These are phyloP conservation scores for Agrostemma githago DNA, from an alignment of 148 eudicot genomes.

Conservation along the genomic window DNA sequence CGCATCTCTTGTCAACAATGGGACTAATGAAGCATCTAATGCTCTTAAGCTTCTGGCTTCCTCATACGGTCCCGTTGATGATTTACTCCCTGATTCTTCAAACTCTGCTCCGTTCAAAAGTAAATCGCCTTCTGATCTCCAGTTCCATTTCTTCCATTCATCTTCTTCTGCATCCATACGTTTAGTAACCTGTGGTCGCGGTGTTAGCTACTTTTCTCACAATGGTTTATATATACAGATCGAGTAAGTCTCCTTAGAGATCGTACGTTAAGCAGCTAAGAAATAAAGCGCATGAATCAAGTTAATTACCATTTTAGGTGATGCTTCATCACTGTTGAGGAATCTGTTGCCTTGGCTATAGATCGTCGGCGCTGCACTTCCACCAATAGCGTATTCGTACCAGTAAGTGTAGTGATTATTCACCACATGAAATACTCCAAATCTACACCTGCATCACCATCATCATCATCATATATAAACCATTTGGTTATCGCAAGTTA, in stretches of 20 bases:
- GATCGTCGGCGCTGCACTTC: constrained; percentile 59
- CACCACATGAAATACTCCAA: constrained; percentile 56
- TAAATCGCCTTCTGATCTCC: constrained; percentile 62
- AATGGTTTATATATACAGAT: too few relatives aligned
- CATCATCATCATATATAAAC: too few relatives aligned
- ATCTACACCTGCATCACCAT: constrained; percentile 38
- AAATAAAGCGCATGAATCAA: too few relatives aligned
- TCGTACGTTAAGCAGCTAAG: too few relatives aligned
- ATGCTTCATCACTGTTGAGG: constrained; percentile 27
- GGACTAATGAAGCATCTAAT: constrained; percentile 37
- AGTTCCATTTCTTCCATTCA: constrained; percentile 56
- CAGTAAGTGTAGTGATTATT: constrained; percentile 57
- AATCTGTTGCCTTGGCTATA: constrained; percentile 62
- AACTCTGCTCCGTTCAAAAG: constrained; percentile 53
- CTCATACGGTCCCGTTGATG: constrained; percentile 32
- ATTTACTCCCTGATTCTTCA: constrained; percentile 33
- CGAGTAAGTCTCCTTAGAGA: too few relatives aligned
- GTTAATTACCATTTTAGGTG: constrained; percentile 17
- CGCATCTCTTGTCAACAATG: constrained; percentile 43
- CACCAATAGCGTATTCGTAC: constrained; percentile 62
- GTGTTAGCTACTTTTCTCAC: not conserved
- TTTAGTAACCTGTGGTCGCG: constrained; percentile 40
- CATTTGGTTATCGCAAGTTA: too few relatives aligned
- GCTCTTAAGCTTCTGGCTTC: constrained; percentile 46
- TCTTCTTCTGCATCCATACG: constrained; percentile 34